Base-by-base conservation (phyloP, 208 protist genomes). In the Crithidia sp. region DNA sequence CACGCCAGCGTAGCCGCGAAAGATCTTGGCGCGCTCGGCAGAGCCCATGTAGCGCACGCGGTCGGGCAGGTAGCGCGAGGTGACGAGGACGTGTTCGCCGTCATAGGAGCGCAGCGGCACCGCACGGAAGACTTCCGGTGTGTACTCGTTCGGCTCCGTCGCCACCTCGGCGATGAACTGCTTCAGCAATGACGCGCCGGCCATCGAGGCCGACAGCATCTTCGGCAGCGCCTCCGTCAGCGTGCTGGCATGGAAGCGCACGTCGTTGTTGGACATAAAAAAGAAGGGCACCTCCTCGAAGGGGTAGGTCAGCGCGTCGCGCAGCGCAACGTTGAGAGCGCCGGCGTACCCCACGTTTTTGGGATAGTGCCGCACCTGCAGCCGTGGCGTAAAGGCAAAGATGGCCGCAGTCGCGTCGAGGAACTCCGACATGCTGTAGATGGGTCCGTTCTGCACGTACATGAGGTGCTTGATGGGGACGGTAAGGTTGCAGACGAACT, bases 51-150 rank as follows among this genome's bases (percentile, higher is more conserved):
- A 82, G 41, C 72, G 78, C 10, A 84, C 69, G 10, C 75, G 70
- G 67, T 82, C 77, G 3, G 85, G 80, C 59, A 85, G 65, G 7
- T 74, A 61, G 19, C 70, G 67, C 5, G 82, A 85, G 0, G 82
- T 84, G 8, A 76, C 53, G 49, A 79, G 63, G 36, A 70, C 60
- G 54, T 70, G 60, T 7, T 52, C 44, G 55, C 49, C 69, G 28
- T 77, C 66, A 5, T 52, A 64, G 9, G 77, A 77, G 19, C 77
- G 77, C 71, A 83, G 77, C 66, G 67, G 67, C 14, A 77, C 57
- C 19, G 41, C 77, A 5, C 77, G 67, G 55, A 69, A 69, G 7
- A 0, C 56, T 7, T 64, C 73, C 44, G 74, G 68, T 12, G 77
- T 83, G 66, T 67, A 52, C 58, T 55, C 39, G 60, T 68, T 79